Evolutionary conservation across 176 grass and related monocot genomes (phyloP), one percentile per base, ranked within the genome.

Genomic region (Musa itinerans): DNA sequence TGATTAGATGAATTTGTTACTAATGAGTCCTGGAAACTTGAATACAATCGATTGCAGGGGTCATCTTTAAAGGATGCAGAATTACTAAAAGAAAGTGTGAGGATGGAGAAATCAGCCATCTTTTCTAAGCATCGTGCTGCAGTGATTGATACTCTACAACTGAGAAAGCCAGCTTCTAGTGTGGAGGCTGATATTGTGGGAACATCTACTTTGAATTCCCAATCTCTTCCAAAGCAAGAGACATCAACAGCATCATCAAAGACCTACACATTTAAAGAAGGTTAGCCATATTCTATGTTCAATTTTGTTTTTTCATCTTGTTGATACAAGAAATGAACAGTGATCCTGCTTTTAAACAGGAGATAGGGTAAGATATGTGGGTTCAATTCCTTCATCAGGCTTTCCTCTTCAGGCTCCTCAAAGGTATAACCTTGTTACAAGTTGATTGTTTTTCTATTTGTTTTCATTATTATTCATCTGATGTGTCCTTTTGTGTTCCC

Each of bases 341-440:
- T 56, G 72, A 85, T 83, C 43, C 63, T 80, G 75, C 20, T 78
- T 81, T 85, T 76, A 59, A 87, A 76, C 72, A 98, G 94, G 94
- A 80, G 94, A 98, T 82, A 93, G 88, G 82, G 94, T 98, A 82
- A 89, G 86, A 84, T 98, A 89, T 79, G 80, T 93, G 6, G 93
- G 89, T 56, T 68, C 68, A 29, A 9, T 64, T 64, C 7, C 58
- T 65, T 65, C 64, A 54, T 79, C 83, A 24, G 65, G 57, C 5
- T 85, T 72, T 81, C 53, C 79, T 81, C 71, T 73, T 59, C 69
- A 77, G 58, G 73, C 67, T 62, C 68, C 78, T 64, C 64, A 81
- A 63, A 81, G 66, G 83, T 81, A 27, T 63, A 50, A 53, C 15
- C 20, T 23, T 26, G 50, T 23, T 52, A 52, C 24, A 5, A 53